These are phyloP conservation scores for Phialophora tarda DNA, from an alignment of 2,329 filamentous ascomycete genomes.

Conservation along the genomic window DNA sequence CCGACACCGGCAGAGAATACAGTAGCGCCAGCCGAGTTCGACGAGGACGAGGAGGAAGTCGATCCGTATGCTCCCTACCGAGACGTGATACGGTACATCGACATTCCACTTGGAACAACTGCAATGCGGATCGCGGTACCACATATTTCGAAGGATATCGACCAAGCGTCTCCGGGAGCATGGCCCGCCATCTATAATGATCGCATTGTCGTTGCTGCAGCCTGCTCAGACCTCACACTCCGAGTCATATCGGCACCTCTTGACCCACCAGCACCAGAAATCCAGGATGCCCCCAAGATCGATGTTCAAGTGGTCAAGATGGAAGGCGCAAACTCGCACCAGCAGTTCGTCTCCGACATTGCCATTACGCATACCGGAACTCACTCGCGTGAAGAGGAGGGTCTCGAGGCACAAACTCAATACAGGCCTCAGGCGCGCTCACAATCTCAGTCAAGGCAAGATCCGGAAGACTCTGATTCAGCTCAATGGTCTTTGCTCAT, in stretches of 20 bases:
- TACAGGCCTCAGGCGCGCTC: slow-evolving; percentile 43
- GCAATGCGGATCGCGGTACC: slow-evolving; percentile 60
- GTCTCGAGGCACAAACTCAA: slow-evolving; percentile 42
- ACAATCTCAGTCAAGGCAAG: slow-evolving; percentile 32
- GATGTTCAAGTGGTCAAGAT: slow-evolving; percentile 58
- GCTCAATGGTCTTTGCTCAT: slow-evolving; percentile 53
- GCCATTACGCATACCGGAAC: slow-evolving; percentile 59
- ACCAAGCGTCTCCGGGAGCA: slow-evolving; percentile 40
- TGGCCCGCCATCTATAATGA: slow-evolving; percentile 56
- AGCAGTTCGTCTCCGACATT: slow-evolving; percentile 57
- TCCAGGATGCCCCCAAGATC: slow-evolving; percentile 45
- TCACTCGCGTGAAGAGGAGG: slow-evolving; percentile 39
- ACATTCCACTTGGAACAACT: slow-evolving; percentile 60
- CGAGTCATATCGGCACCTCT: slow-evolving; percentile 62
- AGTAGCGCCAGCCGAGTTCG: slow-evolving; percentile 50
- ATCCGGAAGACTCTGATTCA: slow-evolving; percentile 24
- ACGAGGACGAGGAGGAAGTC: slow-evolving; percentile 63
- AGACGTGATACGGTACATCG: slow-evolving; percentile 59
- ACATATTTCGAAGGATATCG: slow-evolving; percentile 47
- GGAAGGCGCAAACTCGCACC: slow-evolving; percentile 54
- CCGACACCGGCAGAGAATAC: slow-evolving; percentile 43
- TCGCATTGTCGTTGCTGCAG: slow-evolving; percentile 60
- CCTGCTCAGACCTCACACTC: slow-evolving; percentile 63
- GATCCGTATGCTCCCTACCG: slow-evolving; percentile 62
- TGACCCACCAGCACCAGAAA: slow-evolving; percentile 55